Evolutionary conservation across 352 stramenopile species (phyloP).

Genomic region (Aphanomyces stellatus): DNA sequence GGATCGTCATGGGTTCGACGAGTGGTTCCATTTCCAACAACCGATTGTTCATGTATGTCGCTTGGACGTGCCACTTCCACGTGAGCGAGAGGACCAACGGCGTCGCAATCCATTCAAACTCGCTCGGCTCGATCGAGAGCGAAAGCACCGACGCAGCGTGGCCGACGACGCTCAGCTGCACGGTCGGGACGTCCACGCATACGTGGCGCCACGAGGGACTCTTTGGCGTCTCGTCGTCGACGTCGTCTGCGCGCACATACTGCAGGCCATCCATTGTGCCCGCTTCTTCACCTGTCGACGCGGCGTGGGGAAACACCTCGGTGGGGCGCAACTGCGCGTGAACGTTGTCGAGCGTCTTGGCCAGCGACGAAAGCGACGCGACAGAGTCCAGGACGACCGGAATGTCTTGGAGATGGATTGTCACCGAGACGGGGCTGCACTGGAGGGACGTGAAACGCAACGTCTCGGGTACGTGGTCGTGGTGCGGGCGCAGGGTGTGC

Average conservation of each 20-base stretch:
- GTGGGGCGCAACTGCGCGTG: neutral
- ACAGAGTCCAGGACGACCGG: neutral
- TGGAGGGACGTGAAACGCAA: neutral
- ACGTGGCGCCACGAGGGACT: neutral
- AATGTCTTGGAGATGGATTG: neutral
- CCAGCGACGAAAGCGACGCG: neutral
- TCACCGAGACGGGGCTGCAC: neutral
- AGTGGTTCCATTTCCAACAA: conserved; percentile 72
- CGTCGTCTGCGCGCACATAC: neutral
- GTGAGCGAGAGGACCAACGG: neutral
- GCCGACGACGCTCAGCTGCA: neutral
- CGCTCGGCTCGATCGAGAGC: neutral
- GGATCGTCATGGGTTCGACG: conserved; percentile 68
- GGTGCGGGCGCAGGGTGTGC: neutral
- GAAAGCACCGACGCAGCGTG: conserved; percentile 3
- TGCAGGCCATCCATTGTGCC: neutral
- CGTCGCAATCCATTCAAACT: neutral
- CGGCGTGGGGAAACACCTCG: neutral
- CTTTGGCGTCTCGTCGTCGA: neutral
- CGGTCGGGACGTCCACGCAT: neutral
- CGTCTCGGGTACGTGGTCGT: neutral
- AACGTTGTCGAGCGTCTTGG: neutral
- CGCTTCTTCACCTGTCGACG: neutral
- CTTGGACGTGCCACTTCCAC: conserved; percentile 42
- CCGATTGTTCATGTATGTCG: conserved; percentile 79